Percentiles rank a stretch among this genome's conserved stretches.
These are phyloP conservation scores for Aspergillus japonicus DNA, from an alignment of 2,329 filamentous ascomycete species.

Conservation along the genomic window DNA sequence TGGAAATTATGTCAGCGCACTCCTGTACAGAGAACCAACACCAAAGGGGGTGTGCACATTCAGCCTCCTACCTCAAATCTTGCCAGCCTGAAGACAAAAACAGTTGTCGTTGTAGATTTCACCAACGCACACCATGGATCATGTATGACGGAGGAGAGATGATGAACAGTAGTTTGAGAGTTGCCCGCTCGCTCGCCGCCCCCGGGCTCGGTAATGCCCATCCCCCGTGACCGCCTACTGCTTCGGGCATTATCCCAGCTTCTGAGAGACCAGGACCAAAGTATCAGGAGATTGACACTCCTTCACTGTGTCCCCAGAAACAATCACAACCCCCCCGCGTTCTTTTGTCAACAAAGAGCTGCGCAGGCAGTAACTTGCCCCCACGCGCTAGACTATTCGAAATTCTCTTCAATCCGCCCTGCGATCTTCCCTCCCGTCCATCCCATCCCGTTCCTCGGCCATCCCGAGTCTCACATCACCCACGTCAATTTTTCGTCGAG, in stretches of 20 bases:
- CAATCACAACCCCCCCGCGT: slow-evolving; percentile 7
- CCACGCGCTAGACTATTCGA: background rate
- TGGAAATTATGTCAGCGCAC: background rate
- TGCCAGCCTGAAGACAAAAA: background rate
- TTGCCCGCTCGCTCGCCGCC: background rate
- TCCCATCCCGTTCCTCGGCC: slow-evolving; percentile 7
- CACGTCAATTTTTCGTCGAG: background rate
- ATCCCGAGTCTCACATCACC: too few species aligned
- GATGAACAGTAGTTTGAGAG: background rate
- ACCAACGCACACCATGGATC: background rate
- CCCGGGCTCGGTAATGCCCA: background rate
- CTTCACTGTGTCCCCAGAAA: slow-evolving; percentile 9
- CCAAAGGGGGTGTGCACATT: too few species aligned
- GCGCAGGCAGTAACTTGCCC: slow-evolving; percentile 5
- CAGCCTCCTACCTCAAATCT: background rate
- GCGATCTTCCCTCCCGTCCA: background rate
- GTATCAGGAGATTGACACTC: slow-evolving; percentile 17
- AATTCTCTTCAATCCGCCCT: background rate
- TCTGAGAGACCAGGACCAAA: slow-evolving; percentile 13
- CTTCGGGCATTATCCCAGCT: slow-evolving; percentile 14
- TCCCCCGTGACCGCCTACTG: slow-evolving; percentile 12
- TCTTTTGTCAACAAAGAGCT: slow-evolving; percentile 15
- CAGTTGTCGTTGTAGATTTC: background rate
- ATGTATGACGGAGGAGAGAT: background rate
- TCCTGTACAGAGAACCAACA: too few species aligned